Evolutionary conservation across 768 basidiomycete species (phyloP), one percentile per base, ranked within the genome.

Genomic region (Suillus subaureus): DNA sequence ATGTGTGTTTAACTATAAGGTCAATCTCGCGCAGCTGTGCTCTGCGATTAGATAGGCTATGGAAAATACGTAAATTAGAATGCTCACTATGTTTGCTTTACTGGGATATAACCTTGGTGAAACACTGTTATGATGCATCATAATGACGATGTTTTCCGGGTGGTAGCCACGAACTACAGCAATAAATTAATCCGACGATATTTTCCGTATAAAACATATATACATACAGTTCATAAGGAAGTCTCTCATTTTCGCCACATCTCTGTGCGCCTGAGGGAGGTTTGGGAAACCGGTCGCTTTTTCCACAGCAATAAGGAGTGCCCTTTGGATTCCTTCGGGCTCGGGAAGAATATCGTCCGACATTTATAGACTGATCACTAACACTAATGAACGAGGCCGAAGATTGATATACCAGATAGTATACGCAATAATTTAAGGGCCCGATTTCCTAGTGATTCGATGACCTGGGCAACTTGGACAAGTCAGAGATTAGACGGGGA

Each of bases 201-300:
- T 13, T 6, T 16, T 33, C 26, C 2, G 26, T n/a, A 28, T 13
- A 37, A 23, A 35, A 21, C 39, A 15, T 40, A 13, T 4, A 15
- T 18, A 28, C 40, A 43, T 62, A 45, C 33, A 63, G 15, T 57
- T 26, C 1, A 58, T 8, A 13, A 67, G 55, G 33, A 67, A 65
- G 3, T 40, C n/a, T 21, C 9, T 28, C 64, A 67, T 58, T 23
- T 35, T 51, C 12, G 1, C 13, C 42, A 58, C 56, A 40, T 67
- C 64, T 11, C 4, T 56, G 42, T 67, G 57, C n/a, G 66, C 66
- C 6, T 58, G 49, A 28, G 18, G 66, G 58, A 67, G 56, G 26
- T 2, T 5, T 13, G 12, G 3, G 23, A 61, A 65, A 9, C 62
- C 51, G 8, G 42, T 4, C 35, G 37, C 64, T 16, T 3, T 37